A percentile compares a stretch with the other conserved stretches of the same genome.
Conservation (phyloP, 2,329 filamentous ascomycete species). For the Ceratocystis colombiana region DNA sequence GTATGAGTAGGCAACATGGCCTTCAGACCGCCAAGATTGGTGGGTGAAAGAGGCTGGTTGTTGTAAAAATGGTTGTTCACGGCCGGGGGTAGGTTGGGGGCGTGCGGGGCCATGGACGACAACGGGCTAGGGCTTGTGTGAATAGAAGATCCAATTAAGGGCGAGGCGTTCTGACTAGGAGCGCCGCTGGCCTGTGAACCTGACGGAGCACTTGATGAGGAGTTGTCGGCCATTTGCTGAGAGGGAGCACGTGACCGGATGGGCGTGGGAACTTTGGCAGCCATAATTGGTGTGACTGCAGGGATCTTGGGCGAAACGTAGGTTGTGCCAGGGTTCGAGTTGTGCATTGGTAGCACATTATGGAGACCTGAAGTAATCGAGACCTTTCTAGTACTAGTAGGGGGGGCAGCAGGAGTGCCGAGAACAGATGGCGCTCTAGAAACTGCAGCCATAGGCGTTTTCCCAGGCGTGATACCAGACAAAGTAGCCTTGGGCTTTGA, state of each 20-base stretch:
- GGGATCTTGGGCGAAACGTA: slow-evolving; percentile 70
- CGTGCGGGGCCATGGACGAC: slow-evolving; percentile 31
- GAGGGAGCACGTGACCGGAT: slow-evolving; percentile 66
- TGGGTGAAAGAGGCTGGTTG: slow-evolving; percentile 52
- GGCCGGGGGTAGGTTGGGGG: slow-evolving; percentile 1
- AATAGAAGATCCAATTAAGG: slow-evolving; percentile 51
- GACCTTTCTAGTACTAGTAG: slow-evolving; percentile 9
- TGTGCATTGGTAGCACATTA: slow-evolving; percentile 48
- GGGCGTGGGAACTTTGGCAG: slow-evolving; percentile 66
- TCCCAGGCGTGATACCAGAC: slow-evolving; percentile 35
- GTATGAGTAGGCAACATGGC: slow-evolving; percentile 41
- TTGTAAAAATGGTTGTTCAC: slow-evolving; percentile 27
- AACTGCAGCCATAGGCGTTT: slow-evolving; percentile 32
- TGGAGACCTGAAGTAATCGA: slow-evolving; percentile 33
- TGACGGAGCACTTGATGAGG: slow-evolving; percentile 58
- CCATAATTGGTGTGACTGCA: slow-evolving; percentile 67
- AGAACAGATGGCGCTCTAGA: slow-evolving; percentile 30
- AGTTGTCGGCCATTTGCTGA: slow-evolving; percentile 59
- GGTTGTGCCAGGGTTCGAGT: slow-evolving; percentile 44
- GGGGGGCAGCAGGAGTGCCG: slow-evolving; percentile 4
- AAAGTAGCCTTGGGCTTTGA: slow-evolving; percentile 29
- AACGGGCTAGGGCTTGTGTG: slow-evolving; percentile 57
- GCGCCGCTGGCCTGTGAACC: slow-evolving; percentile 48
- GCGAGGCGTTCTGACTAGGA: slow-evolving; percentile 48
- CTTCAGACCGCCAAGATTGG: slow-evolving; percentile 45